These are phyloP conservation scores for Phylloporus sp. DNA, from an alignment of 768 basidiomycete species.

Conservation along the genomic window DNA sequence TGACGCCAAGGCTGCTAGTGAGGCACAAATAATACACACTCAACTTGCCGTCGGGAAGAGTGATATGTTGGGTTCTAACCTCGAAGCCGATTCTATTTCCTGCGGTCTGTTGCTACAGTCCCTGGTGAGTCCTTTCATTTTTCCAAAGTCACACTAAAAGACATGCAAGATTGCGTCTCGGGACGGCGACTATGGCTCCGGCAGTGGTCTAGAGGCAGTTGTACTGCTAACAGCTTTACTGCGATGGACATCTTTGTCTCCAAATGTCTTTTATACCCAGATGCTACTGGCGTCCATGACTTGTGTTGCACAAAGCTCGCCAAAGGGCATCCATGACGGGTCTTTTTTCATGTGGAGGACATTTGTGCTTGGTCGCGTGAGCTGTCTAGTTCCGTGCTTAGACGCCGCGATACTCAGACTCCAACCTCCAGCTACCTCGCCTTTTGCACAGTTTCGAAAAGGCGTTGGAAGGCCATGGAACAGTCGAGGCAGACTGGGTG, in stretches of 20 bases:
- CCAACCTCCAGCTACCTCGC: constrained; percentile 49
- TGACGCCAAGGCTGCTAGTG: constrained; percentile 63
- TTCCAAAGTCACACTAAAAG: neutral
- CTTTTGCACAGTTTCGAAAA: constrained; percentile 54
- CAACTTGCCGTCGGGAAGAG: constrained; percentile 55
- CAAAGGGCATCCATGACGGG: constrained; percentile 28
- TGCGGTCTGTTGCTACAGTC: constrained; percentile 58
- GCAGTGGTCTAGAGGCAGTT: constrained; percentile 47
- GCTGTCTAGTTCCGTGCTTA: constrained; percentile 19
- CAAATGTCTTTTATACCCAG: constrained; percentile 63
- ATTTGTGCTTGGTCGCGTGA: constrained; percentile 68
- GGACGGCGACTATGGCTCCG: constrained; percentile 58
- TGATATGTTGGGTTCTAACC: constrained; percentile 51
- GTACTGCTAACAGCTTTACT: constrained; percentile 52
- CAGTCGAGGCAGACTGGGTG: constrained; percentile 57
- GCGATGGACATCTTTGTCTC: constrained; percentile 60
- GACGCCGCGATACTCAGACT: constrained; percentile 1
- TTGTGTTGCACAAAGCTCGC: constrained; percentile 51
- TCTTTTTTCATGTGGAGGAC: constrained; percentile 55
- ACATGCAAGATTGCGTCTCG: constrained; percentile 49
- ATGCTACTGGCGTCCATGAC: constrained; percentile 58
- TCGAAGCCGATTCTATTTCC: constrained; percentile 61
- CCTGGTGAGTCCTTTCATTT: constrained; percentile 39
- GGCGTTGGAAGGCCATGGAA: constrained; percentile 43
- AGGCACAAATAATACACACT: constrained; percentile 69